Evolutionary conservation across 169 alveolate species (phyloP).

Genomic region (Hepatocystis sp.): DNA sequence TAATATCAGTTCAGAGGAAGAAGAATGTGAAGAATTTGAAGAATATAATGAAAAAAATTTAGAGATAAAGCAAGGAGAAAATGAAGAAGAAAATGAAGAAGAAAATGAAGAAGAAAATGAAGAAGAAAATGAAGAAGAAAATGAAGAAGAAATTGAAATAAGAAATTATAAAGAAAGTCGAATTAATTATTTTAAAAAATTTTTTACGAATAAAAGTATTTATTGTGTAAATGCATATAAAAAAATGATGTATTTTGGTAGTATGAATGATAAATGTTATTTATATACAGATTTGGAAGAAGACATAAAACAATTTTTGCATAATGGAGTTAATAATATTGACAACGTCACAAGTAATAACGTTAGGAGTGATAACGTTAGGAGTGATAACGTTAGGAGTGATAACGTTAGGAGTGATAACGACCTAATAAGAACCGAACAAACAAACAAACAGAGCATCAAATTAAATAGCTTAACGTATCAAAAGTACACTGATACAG

Average conservation of each 20-base stretch:
- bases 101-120: neutral
- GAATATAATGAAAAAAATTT: too few relatives aligned
- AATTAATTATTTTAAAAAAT: constrained; percentile 29
- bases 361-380: neutral
- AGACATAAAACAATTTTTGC: constrained; percentile 12
- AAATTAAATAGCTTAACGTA: constrained; percentile 14
- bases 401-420: neutral
- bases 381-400: neutral
- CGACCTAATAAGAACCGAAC: too few relatives aligned
- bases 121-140: neutral
- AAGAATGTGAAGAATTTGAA: constrained; percentile 4
- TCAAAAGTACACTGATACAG: constrained; percentile 69
- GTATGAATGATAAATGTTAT: constrained; percentile 60
- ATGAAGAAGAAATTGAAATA: neutral
- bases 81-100: constrained; percentile 2
- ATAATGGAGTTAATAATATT: constrained; percentile 1
- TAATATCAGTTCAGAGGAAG: constrained; percentile 34
- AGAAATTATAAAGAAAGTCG: constrained; percentile 15
- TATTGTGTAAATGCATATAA: constrained; percentile 45
- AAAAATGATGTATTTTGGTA: constrained; percentile 72
- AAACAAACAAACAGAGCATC: too few relatives aligned
- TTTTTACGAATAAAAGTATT: constrained; percentile 58
- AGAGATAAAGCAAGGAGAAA: too few relatives aligned
- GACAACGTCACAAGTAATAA: neutral
- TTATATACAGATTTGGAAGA: constrained; percentile 27